Base-by-base conservation (phyloP, 306 rosid genomes). In the Cucurbita maxima region DNA sequence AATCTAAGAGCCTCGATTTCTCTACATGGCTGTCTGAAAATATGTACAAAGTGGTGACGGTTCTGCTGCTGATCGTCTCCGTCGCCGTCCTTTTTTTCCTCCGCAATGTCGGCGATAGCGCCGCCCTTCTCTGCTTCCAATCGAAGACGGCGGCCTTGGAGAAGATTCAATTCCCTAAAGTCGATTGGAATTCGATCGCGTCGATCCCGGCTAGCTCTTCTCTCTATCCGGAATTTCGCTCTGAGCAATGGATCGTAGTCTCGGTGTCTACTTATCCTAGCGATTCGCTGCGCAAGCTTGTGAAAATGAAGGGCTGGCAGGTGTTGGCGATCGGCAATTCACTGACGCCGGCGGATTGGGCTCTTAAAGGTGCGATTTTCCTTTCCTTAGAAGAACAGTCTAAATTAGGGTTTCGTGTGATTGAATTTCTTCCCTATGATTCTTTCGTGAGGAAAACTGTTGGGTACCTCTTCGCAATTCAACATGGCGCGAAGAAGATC, bases 381-480 rank as follows among this genome's bases (percentile, higher is more conserved):
- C 83, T 95, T 84, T 95, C 99, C 10, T 78, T 95, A 51, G 96
- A 95, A n/a, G 80, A 86, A 16, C 97, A 91, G 37, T 88, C 91
- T 18, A 81, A 74, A 73, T 82, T 95, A 85, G 97, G 92, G 58
- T 95, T 88, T 81, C 82, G 99, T 75, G 91, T 95, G 58, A 87
- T 89, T 57, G 96, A 91, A 76, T 88, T 71, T 57, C 81, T 95
- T 78, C 97, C 97, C 70, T 95, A 88, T 75, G 96, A 91, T 76
- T 91, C 97, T 10, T 89, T 82, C 73, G 91, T 95, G 79, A 88
- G 99, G 86, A 95, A 95, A 75, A 89, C 75, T 79, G 92, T 91
- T 70, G 99, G 99, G 25, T 95, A 89, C 75, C 84, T 95, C 84
- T 95, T 89, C 75, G 99, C 99, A 0, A 89, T 91, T 75, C 99